Conservation (phyloP, 768 basidiomycete genomes). For the Hygrophorus pudorinus region DNA sequence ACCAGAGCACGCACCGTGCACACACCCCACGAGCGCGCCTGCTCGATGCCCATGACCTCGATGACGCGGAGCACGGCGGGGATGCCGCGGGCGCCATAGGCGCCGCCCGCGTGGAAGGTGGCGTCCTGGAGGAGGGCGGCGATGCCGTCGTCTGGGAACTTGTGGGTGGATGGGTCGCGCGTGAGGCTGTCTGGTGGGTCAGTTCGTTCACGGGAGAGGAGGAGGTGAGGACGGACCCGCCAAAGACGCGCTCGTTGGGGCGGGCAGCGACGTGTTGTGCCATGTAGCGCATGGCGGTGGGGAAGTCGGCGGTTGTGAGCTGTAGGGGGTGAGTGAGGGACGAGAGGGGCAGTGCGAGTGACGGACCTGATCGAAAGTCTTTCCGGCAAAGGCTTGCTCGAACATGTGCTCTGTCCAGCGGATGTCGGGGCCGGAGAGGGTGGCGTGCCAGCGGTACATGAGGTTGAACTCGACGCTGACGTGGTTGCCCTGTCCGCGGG, state of each 20-base stretch:
- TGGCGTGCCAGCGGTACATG: slow-evolving; percentile 52
- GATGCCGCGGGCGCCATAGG: slow-evolving; percentile 38
- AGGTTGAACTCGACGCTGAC: slow-evolving; percentile 60
- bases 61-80: slow-evolving; percentile 37
- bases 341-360: neutral
- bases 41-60: slow-evolving; percentile 47
- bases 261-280: slow-evolving; percentile 6
- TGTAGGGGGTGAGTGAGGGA: slow-evolving; percentile 1
- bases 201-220: neutral
- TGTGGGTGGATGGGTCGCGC: slow-evolving; percentile 32
- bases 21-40: slow-evolving; percentile 45
- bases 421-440: slow-evolving; percentile 36
- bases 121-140: slow-evolving; percentile 36
- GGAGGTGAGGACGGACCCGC: slow-evolving; percentile 22
- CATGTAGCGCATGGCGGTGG: slow-evolving; percentile 5
- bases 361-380: slow-evolving; percentile 25
- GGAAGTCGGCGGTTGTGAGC: slow-evolving; percentile 20
- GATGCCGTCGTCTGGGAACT: slow-evolving; percentile 43
- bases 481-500: slow-evolving; percentile 54
- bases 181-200: no score
- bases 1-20: slow-evolving; percentile 22
- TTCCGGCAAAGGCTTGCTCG: slow-evolving; percentile 26
- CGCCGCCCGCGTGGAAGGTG: slow-evolving; percentile 34
- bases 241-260: slow-evolving; percentile 35
- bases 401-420: slow-evolving; percentile 41